A percentile compares a stretch with the other conserved stretches of the same genome.
Evolutionary conservation across 1,139 yeast genomes (phyloP).

Genomic region (Blastobotrys aristatus): DNA sequence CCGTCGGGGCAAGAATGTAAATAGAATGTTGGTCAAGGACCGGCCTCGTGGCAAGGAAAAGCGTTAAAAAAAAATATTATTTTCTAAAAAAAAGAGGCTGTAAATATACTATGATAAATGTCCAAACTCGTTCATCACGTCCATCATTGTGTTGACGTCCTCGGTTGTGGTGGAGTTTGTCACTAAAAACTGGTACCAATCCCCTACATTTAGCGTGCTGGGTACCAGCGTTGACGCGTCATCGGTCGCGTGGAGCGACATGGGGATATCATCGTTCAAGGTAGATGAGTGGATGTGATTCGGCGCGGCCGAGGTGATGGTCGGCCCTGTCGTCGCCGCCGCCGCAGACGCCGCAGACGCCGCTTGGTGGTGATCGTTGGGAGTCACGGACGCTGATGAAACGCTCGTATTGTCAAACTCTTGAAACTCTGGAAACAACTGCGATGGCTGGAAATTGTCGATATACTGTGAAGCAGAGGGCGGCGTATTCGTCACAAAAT

Average conservation of each 20-base stretch:
- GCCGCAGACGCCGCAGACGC: neutral
- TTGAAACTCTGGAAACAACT: slow-evolving; percentile 34
- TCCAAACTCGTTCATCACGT: neutral
- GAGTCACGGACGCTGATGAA: slow-evolving; percentile 4
- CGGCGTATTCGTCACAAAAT: slow-evolving; percentile 34
- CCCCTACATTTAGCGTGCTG: slow-evolving; percentile 35
- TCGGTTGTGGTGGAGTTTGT: slow-evolving; percentile 19
- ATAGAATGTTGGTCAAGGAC: slow-evolving; percentile 79
- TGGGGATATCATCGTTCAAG: neutral
- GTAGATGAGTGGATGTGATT: neutral
- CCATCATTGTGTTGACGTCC: neutral
- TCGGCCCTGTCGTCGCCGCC: neutral
- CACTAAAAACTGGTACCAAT: slow-evolving; percentile 38
- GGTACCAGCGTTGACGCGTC: slow-evolving; percentile 23
- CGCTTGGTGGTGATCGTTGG: neutral
- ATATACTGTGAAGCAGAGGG: slow-evolving; percentile 25
- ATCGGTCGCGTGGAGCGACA: slow-evolving; percentile 8
- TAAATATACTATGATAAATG: neutral
- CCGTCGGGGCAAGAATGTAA: slow-evolving; percentile 80
- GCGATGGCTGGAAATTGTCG: slow-evolving; percentile 37
- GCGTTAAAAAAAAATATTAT: slow-evolving; percentile 12
- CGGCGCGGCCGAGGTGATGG: neutral
- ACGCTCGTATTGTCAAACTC: neutral
- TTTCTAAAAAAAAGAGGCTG: neutral
- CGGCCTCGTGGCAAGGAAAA: slow-evolving; percentile 36